phyloP scores from a whole-genome alignment of 139 green algal genomes.

The Coelastrella sp. region DNA sequence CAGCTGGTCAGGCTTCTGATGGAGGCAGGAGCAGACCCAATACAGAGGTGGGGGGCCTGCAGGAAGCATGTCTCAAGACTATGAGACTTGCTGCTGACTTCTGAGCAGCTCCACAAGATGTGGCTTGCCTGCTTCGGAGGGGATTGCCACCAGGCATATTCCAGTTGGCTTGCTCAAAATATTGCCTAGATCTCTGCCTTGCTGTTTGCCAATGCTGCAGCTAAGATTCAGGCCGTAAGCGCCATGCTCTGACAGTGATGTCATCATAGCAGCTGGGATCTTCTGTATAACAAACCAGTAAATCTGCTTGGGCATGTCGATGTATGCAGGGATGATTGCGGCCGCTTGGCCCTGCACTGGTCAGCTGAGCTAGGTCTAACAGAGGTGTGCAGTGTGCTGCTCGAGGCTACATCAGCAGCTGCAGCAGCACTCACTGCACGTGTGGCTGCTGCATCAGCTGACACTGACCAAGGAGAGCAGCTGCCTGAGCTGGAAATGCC shows the following conservation, averaged over 20 bases:
- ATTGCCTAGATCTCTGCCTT: background rate
- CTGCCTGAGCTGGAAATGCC: slow-evolving; percentile 28
- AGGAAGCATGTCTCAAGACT: background rate
- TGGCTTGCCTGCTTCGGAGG: no score
- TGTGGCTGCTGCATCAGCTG: slow-evolving; percentile 41
- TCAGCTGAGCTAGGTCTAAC: slow-evolving; percentile 67
- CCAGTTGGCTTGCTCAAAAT: background rate
- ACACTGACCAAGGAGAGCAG: slow-evolving; percentile 8
- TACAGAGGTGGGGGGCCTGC: slow-evolving; percentile 40
- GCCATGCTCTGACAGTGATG: no score
- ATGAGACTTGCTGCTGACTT: background rate
- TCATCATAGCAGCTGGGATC: no score
- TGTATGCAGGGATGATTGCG: slow-evolving; percentile 78
- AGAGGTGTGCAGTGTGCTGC: slow-evolving; percentile 47
- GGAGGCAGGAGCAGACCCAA: slow-evolving; percentile 53
- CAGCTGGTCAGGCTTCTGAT: slow-evolving; percentile 62
- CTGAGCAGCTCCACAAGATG: background rate
- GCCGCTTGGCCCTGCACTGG: slow-evolving; percentile 85
- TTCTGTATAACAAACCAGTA: no score
- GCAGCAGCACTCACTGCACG: slow-evolving; percentile 32
- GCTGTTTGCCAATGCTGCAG: no score
- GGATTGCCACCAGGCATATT: background rate
- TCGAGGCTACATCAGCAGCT: slow-evolving; percentile 41
- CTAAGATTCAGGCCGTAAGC: no score
- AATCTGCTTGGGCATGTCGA: background rate